phyloP scores from a whole-genome alignment of 257 asterid species.

The Jaltomata sinuosa region DNA sequence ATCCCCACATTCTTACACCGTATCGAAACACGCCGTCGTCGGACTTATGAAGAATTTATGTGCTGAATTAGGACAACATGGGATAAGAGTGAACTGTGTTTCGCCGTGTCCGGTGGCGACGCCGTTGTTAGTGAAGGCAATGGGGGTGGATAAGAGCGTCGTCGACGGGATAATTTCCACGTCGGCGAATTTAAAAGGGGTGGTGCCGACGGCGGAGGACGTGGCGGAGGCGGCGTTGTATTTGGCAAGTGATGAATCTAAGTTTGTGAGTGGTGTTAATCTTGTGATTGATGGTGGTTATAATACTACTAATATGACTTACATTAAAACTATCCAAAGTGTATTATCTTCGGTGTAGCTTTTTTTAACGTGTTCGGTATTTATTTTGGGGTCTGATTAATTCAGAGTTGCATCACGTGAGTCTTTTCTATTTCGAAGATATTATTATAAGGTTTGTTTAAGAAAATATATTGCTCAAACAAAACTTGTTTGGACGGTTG shows the following conservation, averaged over 20 bases:
- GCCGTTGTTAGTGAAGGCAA: conserved; percentile 36
- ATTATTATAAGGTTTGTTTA: too few relatives aligned
- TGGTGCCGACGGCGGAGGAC: conserved; percentile 43
- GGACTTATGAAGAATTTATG: conserved; percentile 57
- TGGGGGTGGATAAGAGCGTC: conserved; percentile 34
- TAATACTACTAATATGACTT: conserved; percentile 52
- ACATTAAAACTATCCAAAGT: conserved; percentile 20
- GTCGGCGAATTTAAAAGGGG: conserved; percentile 61
- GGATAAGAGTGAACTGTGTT: conserved; percentile 56
- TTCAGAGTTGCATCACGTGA: neutral
- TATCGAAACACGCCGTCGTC: conserved; percentile 65
- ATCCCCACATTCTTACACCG: conserved; percentile 51
- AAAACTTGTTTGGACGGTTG: too few relatives aligned
- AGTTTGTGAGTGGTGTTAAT: conserved; percentile 62
- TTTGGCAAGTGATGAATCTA: conserved; percentile 50
- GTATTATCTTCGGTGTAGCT: neutral
- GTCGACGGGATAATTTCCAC: conserved; percentile 43
- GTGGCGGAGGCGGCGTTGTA: conserved; percentile 83
- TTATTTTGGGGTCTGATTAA: neutral
- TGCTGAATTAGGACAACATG: conserved; percentile 64
- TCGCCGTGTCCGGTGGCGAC: conserved; percentile 80
- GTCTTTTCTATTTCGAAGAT: too few relatives aligned
- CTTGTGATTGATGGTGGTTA: conserved; percentile 76
- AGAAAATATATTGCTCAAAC: too few relatives aligned
- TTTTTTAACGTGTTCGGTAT: neutral